Evolutionary conservation across 257 asterid species (phyloP).

Genomic region (Capsicum rhomboideum): DNA sequence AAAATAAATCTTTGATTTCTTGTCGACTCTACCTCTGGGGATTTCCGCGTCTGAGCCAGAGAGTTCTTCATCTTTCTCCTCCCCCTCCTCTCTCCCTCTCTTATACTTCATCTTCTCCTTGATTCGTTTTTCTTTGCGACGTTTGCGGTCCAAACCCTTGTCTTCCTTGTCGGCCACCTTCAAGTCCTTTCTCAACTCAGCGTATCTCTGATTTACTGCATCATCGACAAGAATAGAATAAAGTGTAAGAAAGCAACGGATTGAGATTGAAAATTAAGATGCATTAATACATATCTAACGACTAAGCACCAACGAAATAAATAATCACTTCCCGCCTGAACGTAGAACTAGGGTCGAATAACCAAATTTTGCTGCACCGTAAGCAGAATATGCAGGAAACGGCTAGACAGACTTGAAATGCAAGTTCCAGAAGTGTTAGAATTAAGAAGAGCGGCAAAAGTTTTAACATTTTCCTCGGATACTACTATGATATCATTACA

Average conservation of each 20-base stretch:
- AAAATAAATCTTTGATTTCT: conserved; percentile 50
- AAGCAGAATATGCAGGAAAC: background rate
- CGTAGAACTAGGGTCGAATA: background rate
- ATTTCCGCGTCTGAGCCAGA: conserved; percentile 37
- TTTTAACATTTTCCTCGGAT: background rate
- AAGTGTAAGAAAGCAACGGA: background rate
- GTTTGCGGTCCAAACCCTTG: conserved; percentile 56
- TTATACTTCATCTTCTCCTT: conserved; percentile 67
- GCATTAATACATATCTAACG: background rate
- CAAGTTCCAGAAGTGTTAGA: background rate
- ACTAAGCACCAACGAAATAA: background rate
- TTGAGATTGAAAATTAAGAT: background rate
- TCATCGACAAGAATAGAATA: background rate
- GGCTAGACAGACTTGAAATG: background rate
- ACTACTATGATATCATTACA: background rate
- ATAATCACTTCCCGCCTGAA: background rate
- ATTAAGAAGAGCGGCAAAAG: background rate
- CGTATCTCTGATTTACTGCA: conserved; percentile 63
- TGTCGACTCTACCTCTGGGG: conserved; percentile 9
- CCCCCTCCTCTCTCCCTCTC: conserved; percentile 44
- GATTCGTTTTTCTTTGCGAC: conserved; percentile 64
- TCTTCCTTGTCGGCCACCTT: conserved; percentile 70
- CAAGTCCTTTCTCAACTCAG: conserved; percentile 52
- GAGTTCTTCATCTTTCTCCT: conserved; percentile 24
- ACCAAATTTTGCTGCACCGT: background rate